Base-by-base conservation (phyloP, 177 flowering plant species). In the Vitis hybrid region DNA sequence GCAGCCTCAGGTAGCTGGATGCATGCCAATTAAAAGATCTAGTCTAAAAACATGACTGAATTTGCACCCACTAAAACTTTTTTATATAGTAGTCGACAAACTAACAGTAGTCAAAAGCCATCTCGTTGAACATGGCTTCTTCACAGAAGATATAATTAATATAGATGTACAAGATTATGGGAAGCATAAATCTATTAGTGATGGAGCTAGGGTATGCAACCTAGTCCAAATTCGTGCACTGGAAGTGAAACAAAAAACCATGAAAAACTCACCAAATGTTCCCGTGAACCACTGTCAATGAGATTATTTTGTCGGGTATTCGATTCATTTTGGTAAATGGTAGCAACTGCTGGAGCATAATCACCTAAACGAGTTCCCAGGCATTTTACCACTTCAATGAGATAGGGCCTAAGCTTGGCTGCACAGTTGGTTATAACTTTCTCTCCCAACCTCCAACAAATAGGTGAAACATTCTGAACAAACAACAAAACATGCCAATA, bases 361-460 rank as follows among this genome's bases (percentile, higher is more conserved):
- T 85, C 85, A 52, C 67, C 72, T 56, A 81, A 49, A 63, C 70
- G 21, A 15, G 65, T 60, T 30, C 57, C 76, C 48, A n/a, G 50
- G 21, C 75, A 68, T 50, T 70, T 40, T 49, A 83, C 73, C 48
- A 81, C 81, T 60, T 59, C 66, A 65, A 3, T 62, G 12, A 86
- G 70, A 75, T 49, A 70, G 13, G 76, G 78, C 62, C 56, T 60
- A 54, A 85, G 78, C 70, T 72, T 82, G 72, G 59, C 71, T n/a
- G 83, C 77, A 78, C 85, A 81, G 12, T 67, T 82, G 17, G 70
- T 63, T 0, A 86, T 45, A 19, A 88, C 87, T 18, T 68, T 80
- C 52, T 78, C 74, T 62, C 79, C 89, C 67, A 88, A 60, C 61
- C 75, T 81, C 74, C 79, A 79, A 2, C 86, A 77, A 55, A 69